phyloP scores from a whole-genome alignment of 176 grass and related monocot species.

The Hordeum vulgare region MorexV3_pseudomolecules_assembly NC_058518.1:463438605-463439104 shows the following conservation, averaged over 20 bases:
- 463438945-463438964: not conserved
- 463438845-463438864: constrained; percentile 85
- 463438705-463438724: constrained; percentile 98
- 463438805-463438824: constrained; percentile 49
- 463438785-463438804: not conserved
- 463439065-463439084: not conserved
- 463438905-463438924: constrained; percentile 71
- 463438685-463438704: constrained; percentile 88
- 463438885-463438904: constrained; percentile 98
- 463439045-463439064: not conserved
- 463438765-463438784: not conserved
- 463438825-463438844: constrained; percentile 98
- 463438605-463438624: constrained; percentile 5
- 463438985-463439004: not conserved
- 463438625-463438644: constrained; percentile 40
- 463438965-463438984: not conserved
- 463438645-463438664: constrained; percentile 80
- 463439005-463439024: not conserved
- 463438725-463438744: constrained; percentile 98
- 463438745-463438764: constrained; percentile 25
- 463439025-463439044: not conserved
- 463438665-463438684: constrained; percentile 84
- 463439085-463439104: not conserved
- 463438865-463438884: constrained; percentile 82
- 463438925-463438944: not conserved